phyloP scores from a whole-genome alignment of 2,329 filamentous ascomycete species.

The Daldinia sp. region DNA sequence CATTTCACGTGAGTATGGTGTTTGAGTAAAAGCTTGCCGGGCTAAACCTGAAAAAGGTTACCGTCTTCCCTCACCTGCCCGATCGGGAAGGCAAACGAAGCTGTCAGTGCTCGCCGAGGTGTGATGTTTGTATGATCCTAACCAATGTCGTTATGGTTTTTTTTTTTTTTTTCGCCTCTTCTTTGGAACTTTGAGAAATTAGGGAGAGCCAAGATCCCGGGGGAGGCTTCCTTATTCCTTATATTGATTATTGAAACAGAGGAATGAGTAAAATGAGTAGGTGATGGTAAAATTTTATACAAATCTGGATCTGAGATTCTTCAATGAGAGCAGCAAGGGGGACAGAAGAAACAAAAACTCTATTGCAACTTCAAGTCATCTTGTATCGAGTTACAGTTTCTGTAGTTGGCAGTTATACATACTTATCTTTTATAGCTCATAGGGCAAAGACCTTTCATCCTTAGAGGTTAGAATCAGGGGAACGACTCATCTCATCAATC shows the following conservation, averaged over 20 bases:
- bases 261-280: background rate
- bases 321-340: background rate
- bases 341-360: background rate
- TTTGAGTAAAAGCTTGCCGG: conserved; percentile 12
- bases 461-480: too few relatives aligned
- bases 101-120: conserved; percentile 4
- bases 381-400: background rate
- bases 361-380: background rate
- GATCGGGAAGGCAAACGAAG: conserved; percentile 21
- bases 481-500: background rate
- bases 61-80: conserved; percentile 22
- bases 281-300: background rate
- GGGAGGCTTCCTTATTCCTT: background rate
- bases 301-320: background rate
- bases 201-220: background rate
- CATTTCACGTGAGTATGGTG: conserved; percentile 39
- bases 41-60: conserved; percentile 19
- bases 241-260: background rate
- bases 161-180: background rate
- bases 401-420: background rate
- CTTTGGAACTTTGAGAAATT: background rate
- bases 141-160: background rate
- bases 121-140: background rate
- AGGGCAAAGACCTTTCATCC: too few relatives aligned
- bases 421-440: too few relatives aligned